phyloP scores from a whole-genome alignment of 2,329 filamentous ascomycete genomes.

The Alternaria hordeiaustralica region DNA sequence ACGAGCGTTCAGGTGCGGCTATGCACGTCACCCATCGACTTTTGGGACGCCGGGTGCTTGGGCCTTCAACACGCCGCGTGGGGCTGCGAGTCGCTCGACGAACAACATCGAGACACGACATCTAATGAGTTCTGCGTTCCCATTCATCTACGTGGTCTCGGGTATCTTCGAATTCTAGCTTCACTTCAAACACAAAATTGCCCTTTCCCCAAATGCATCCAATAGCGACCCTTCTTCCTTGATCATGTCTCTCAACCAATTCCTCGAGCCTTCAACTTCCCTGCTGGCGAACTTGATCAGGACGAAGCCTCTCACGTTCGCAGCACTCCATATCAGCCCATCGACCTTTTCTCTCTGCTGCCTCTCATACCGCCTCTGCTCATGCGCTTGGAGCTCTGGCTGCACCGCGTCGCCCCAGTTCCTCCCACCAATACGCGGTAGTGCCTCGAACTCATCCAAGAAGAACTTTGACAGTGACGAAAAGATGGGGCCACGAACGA shows the following conservation, averaged over 20 bases:
- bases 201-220: constrained; percentile 77
- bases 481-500: constrained; percentile 77
- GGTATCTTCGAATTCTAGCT: neutral
- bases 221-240: constrained; percentile 74
- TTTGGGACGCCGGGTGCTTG: constrained; percentile 11
- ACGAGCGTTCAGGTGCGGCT: constrained; percentile 10
- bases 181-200: constrained; percentile 69
- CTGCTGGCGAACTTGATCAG: constrained; percentile 89
- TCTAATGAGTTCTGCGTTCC: neutral
- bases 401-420: constrained; percentile 67
- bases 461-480: constrained; percentile 74
- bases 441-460: constrained; percentile 74
- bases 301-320: constrained; percentile 67
- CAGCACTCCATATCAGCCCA: constrained; percentile 48
- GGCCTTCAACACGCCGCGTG: constrained; percentile 16
- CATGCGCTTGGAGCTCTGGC: constrained; percentile 48
- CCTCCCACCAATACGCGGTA: constrained; percentile 82
- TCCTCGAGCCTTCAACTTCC: constrained; percentile 79
- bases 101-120: neutral
- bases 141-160: neutral
- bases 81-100: constrained; percentile 3
- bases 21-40: constrained; percentile 26
- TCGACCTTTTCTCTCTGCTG: constrained; percentile 62
- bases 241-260: constrained; percentile 81
- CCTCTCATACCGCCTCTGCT: constrained; percentile 59